phyloP scores from a whole-genome alignment of 257 asterid genomes.

The Coffea eugenioides region DNA sequence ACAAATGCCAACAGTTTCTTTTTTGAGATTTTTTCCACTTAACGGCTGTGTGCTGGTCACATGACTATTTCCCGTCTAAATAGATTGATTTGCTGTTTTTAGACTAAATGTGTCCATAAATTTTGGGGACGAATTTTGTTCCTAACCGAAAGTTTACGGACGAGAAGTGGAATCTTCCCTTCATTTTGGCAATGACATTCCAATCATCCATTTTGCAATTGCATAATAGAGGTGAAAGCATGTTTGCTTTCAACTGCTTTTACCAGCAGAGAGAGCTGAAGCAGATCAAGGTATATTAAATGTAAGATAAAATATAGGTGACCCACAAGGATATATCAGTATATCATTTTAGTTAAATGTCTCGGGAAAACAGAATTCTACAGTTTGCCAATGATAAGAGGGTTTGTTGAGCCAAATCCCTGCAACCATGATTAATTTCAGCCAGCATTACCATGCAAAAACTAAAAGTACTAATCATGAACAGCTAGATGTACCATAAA shows the following conservation, averaged over 20 bases:
- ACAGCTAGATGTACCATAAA: slow-evolving; percentile 52
- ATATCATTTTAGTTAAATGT: background rate
- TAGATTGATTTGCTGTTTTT: no score
- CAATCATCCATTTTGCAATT: background rate
- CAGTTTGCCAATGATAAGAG: background rate
- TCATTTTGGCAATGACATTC: background rate
- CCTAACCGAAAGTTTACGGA: no score
- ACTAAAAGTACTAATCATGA: background rate
- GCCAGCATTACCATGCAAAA: background rate
- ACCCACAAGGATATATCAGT: background rate
- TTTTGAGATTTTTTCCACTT: no score
- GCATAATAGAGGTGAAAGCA: background rate
- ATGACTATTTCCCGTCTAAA: no score
- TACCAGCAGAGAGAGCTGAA: background rate
- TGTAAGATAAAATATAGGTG: background rate
- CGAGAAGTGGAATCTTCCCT: no score
- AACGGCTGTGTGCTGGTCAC: no score
- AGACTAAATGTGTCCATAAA: no score
- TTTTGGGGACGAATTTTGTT: no score
- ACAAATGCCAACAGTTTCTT: no score
- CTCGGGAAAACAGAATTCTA: background rate
- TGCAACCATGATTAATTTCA: background rate
- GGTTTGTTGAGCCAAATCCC: background rate
- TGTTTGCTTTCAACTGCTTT: background rate
- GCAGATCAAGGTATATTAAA: background rate